Base-by-base conservation (phyloP, 1,284 basidiomycete species). In the Moesziomyces antarcticus region DNA sequence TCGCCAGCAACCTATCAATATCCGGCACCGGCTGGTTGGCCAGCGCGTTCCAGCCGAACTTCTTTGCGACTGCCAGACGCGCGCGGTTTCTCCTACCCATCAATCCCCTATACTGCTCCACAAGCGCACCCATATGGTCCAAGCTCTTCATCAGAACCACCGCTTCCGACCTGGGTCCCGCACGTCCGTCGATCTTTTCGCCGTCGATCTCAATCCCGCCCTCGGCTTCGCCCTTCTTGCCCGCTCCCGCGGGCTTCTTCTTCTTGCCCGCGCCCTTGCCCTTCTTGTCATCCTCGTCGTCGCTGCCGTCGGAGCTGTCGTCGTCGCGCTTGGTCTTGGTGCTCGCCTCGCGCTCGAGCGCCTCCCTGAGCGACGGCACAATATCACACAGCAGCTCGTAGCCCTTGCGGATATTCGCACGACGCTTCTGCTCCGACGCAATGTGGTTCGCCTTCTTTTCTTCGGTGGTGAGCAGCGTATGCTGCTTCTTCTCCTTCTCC, bases 401-500 rank as follows among this genome's bases (percentile, higher is more conserved):
- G 11, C 92, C 93, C 69, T 93, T 91, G 37, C 93, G 89, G 75
- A 94, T 94, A 49, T 92, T 92, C 68, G 93, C 93, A 3, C 93
- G 88, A 3, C 93, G 90, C 84, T 93, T 93, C 85, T 94, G 93
- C 85, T 94, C 93, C 13, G 91, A 93, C 87, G 93, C 90, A 86
- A 94, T 94, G 85, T 94, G 93, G 83, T 94, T 94, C n/a, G 93
- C 89, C 27, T 93, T 89, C 84, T 94, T 94, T 83, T 94, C 93
- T 0, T 92, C 92, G 10, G 90, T 90, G 10, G 92, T 91, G 22
- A 94, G 87, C 10, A 93, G 85, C 0, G 72, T 59, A 74, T 84
- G 80, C 91, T 90, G 51, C 41, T 71, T 70, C 42, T 73, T 75
- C 47, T 68, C 70, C 50, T 48, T 53, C 40, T 73, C 75, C 42